These are phyloP conservation scores for Fusarium protoensiforme DNA, from an alignment of 2,329 filamentous ascomycete species.

Conservation along the genomic window DNA sequence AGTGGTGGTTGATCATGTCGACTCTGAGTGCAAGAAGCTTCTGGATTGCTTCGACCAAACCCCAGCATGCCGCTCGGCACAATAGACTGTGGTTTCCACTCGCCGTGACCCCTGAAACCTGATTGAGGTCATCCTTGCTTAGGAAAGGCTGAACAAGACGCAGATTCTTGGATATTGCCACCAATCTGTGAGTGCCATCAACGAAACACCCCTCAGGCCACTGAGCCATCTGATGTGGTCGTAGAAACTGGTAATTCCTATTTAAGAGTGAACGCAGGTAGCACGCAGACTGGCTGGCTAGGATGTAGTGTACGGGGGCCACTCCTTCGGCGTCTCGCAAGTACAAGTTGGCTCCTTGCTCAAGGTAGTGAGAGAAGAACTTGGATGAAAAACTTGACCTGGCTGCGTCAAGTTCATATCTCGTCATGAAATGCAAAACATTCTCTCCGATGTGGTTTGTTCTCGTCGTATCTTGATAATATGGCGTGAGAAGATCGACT, in stretches of 20 bases:
- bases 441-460: neutral
- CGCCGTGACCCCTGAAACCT: neutral
- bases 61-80: neutral
- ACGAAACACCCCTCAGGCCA: neutral
- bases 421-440: neutral
- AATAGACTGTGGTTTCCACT: neutral
- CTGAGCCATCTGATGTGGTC: too few relatives aligned
- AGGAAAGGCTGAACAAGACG: neutral
- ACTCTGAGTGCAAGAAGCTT: neutral
- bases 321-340: neutral
- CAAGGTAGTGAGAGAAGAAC: neutral
- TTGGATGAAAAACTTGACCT: neutral
- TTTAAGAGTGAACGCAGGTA: neutral
- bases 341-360: neutral
- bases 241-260: neutral
- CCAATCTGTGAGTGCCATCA: neutral
- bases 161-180: neutral
- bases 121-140: neutral
- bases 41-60: neutral
- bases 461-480: too few relatives aligned
- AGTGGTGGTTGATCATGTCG: neutral
- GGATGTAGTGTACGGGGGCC: neutral
- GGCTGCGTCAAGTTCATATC: neutral
- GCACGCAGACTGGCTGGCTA: neutral
- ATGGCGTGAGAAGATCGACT: neutral